Conservation (phyloP, 768 basidiomycete genomes). For the Phanerochaete carnosa region DNA sequence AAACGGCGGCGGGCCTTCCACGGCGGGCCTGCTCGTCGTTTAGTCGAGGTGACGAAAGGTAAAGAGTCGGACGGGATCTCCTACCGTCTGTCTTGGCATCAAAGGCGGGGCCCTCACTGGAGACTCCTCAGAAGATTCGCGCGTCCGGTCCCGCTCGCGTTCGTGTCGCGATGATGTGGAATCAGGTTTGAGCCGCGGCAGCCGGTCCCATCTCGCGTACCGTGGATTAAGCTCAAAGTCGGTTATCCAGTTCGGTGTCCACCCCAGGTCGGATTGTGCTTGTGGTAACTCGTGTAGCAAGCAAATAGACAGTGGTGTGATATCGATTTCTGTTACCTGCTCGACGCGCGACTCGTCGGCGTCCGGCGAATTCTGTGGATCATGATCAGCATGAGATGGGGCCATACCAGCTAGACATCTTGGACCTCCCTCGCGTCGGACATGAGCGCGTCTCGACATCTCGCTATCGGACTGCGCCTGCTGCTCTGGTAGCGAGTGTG, state of each 20-base stretch:
- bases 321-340: neutral
- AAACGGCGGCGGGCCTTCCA: neutral
- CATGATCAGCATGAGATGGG: no score
- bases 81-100: neutral
- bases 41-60: neutral
- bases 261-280: neutral
- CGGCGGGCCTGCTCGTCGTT: neutral
- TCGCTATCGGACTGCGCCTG: no score
- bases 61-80: neutral
- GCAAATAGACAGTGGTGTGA: neutral
- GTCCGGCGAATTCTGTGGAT: no score
- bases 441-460: no score
- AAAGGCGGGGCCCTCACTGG: neutral
- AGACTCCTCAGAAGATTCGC: neutral
- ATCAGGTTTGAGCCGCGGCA: neutral
- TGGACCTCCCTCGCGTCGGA: no score
- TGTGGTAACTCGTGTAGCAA: neutral
- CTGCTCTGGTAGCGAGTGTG: no score
- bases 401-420: no score
- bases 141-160: neutral
- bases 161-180: neutral
- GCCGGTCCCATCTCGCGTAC: neutral
- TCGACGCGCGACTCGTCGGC: no score
- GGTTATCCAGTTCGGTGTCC: neutral
- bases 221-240: neutral